Base-by-base conservation (phyloP, 2,329 filamentous ascomycete genomes). In the Ophiostoma ips region DNA sequence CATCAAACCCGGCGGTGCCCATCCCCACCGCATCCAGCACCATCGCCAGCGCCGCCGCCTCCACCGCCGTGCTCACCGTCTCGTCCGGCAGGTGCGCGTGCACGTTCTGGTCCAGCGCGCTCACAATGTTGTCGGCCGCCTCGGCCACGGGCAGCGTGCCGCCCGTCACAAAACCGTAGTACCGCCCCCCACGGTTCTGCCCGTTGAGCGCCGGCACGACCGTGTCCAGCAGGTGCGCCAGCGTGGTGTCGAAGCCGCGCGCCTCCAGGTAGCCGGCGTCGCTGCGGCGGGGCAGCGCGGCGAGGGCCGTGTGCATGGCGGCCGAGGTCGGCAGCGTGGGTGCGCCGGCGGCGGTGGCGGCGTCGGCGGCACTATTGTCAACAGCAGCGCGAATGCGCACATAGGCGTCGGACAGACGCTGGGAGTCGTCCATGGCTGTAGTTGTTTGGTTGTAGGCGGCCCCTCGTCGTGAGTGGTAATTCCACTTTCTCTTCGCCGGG, bases 161-260 rank as follows among this genome's bases (percentile, higher is more conserved):
- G 41, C 90, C 90, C 0, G 83, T 94, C 6, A 95, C 84, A 62
- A 95, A 95, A 52, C 87, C 89, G 63, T 87, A 94, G 70, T 94
- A 94, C 50, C 79, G 77, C 11, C 78, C 65, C 40, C 75, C 79
- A 38, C 75, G 72, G 56, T 78, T 81, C 59, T 79, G 76, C 15
- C 71, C 75, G 58, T 82, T 87, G 52, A 92, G 73, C 1, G 74
- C 83, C 2, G 75, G 74, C 37, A 75, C 65, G 51, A 78, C 65
- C 52, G 68, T 63, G 8, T 57, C 31, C 10, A 68, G 57, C 34
- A 78, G 67, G 60, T 79, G 74, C 12, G 59, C 46, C 15, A 70
- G 55, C 5, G 68, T 64, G 7, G 59, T 59, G 2, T 58, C 52
- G 51, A 52, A 59, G 46, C 60, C 67, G 3, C 60, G 51, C 10